phyloP scores from a whole-genome alignment of 495 filamentous ascomycete species.

The Penicilliopsis zonata region DNA sequence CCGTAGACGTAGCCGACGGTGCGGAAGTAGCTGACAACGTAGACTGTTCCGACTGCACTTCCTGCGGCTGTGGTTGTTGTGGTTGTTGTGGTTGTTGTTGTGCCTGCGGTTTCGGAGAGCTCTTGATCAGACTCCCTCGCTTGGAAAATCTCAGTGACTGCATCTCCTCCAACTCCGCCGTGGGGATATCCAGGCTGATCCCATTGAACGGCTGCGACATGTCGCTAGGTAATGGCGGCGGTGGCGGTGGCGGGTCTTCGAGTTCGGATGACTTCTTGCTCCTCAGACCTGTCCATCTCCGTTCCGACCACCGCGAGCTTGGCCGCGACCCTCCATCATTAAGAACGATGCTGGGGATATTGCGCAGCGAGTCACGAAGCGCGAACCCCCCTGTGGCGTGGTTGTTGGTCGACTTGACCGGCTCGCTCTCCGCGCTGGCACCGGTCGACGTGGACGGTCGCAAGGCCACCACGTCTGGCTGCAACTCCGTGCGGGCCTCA shows the following conservation, averaged over 20 bases:
- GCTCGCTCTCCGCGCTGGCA: no score
- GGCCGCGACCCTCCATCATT: conserved; percentile 24
- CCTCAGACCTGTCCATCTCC: conserved; percentile 27
- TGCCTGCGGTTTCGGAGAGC: conserved; percentile 4
- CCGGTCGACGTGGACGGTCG: background rate
- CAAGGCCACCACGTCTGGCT: no score
- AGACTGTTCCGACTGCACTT: no score
- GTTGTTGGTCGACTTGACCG: conserved; percentile 2
- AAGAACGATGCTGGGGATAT: conserved; percentile 32
- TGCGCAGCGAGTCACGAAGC: conserved; percentile 18
- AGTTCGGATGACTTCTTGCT: conserved; percentile 24
- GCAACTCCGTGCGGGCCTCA: no score
- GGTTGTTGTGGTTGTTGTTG: background rate
- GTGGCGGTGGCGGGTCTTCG: conserved; percentile 18
- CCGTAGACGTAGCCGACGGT: no score
- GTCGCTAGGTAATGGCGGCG: conserved; percentile 17
- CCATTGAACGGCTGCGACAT: conserved; percentile 35
- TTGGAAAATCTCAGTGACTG: conserved; percentile 47
- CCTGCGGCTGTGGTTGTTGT: no score
- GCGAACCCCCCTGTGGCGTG: conserved; percentile 6
- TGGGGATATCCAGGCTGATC: conserved; percentile 46
- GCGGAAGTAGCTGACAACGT: no score
- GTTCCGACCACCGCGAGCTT: conserved; percentile 33
- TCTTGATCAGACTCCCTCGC: conserved; percentile 34
- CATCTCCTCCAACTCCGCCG: conserved; percentile 37